Evolutionary conservation across 331 rosid species (phyloP).

Genomic region (Erythrophleum ivorense): DNA sequence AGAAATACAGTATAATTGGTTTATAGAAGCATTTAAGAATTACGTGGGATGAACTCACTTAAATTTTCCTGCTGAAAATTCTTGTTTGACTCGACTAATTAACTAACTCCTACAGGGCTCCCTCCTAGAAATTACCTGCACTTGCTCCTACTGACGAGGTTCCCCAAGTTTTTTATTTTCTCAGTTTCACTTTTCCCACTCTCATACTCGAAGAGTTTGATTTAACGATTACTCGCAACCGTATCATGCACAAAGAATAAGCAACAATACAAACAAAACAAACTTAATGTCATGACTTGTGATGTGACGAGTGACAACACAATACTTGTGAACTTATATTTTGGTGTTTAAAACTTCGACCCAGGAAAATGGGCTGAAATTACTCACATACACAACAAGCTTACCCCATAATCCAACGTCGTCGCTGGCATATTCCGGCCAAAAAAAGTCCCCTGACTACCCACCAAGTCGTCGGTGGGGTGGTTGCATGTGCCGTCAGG

Average conservation of each 20-base stretch:
- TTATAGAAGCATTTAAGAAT: neutral
- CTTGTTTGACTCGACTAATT: neutral
- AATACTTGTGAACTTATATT: neutral
- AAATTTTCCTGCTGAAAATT: neutral
- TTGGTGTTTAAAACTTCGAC: neutral
- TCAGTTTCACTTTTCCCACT: neutral
- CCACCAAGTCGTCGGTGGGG: constrained; percentile 55
- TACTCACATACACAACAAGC: neutral
- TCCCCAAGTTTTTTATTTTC: neutral
- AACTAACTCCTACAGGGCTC: neutral
- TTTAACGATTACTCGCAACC: neutral
- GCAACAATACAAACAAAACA: neutral
- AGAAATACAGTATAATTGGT: neutral
- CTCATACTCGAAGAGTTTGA: neutral
- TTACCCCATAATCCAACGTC: constrained; percentile 56
- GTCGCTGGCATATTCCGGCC: constrained; percentile 82
- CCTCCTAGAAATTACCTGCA: neutral
- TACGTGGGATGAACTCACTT: neutral
- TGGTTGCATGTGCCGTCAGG: constrained; percentile 73
- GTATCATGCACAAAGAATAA: neutral
- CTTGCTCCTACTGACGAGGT: neutral
- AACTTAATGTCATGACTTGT: neutral
- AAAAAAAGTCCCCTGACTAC: constrained; percentile 68
- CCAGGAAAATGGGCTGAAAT: neutral
- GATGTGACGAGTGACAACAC: neutral